Evolutionary conservation across 108 stramenopile genomes (phyloP), one percentile per base, ranked within the genome.

Genomic region (Licmophora abbreviata): DNA sequence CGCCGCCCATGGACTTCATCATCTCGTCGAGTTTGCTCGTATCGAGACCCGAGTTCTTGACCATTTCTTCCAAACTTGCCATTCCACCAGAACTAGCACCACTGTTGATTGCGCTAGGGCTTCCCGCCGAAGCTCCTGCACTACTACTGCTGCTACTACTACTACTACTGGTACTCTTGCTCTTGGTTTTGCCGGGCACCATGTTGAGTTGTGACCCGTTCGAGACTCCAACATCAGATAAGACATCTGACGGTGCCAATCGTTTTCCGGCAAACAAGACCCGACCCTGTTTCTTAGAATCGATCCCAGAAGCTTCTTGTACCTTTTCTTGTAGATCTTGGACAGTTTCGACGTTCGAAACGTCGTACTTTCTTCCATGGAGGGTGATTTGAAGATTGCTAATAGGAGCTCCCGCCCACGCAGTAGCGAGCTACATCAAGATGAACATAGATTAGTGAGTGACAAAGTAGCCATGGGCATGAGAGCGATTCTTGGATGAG

Each of bases 361-460:
- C 54, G 10, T 75, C 70, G 48, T 75, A 81, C 37, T 81, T 81
- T 40, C 73, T 81, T 12, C 79, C 79, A 33, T 63, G 61, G 10
- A 81, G 35, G 12, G 67, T 75, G 0, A 81, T 72, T 20, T 67
- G 57, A 17, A 81, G 36, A 48, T 62, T 64, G 3, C 58, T 40
- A 5, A 76, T 53, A 0, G 67, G 72, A 22, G 48, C 18, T 14
- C 18, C 25, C 15, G 55, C 55, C 8, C 15, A 38, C 2, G 33
- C 53, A n/a, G n/a, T n/a, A n/a, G n/a, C n/a, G n/a, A n/a, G n/a
- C n/a, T n/a, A n/a, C n/a, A n/a, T n/a, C n/a, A n/a, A n/a, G n/a
- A n/a, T n/a, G n/a, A n/a, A n/a, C n/a, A n/a, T n/a, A n/a, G n/a
- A n/a, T n/a, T n/a, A n/a, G n/a, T n/a, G n/a, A n/a, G n/a, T n/a